Conservation (phyloP, 129 eudicot genomes). For the Lactuca sativa region DNA sequence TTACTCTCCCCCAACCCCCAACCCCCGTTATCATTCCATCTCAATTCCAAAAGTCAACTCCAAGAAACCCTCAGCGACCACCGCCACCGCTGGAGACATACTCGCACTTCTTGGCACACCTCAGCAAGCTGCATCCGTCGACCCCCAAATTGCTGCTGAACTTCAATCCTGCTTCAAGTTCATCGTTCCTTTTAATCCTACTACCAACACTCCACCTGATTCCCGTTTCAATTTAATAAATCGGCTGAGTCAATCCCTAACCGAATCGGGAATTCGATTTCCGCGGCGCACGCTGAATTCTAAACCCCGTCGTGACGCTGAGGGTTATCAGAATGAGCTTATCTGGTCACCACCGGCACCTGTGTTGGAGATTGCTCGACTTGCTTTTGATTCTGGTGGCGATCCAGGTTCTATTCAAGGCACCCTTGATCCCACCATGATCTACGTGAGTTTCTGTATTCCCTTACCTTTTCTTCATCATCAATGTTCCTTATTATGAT, state of each 20-base stretch:
- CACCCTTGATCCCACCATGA: conserved; percentile 67
- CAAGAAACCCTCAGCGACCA: conserved; percentile 23
- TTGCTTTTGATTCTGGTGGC: conserved; percentile 85
- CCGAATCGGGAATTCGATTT: background rate
- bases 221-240: background rate
- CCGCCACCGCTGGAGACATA: conserved; percentile 66
- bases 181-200: conserved; percentile 56
- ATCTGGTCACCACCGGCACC: conserved; percentile 81
- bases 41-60: conserved; percentile 17
- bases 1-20: conserved; percentile 12
- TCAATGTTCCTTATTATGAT: background rate
- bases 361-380: conserved; percentile 78
- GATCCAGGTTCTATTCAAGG: conserved; percentile 67
- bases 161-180: conserved; percentile 82
- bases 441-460: conserved; percentile 46
- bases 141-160: conserved; percentile 40
- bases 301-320: background rate
- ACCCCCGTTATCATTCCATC: background rate
- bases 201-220: background rate
- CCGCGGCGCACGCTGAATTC: conserved; percentile 39
- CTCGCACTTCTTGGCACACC: conserved; percentile 70
- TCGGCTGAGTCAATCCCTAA: background rate
- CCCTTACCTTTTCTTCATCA: background rate
- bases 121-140: conserved; percentile 56
- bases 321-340: conserved; percentile 40